Base-by-base conservation (phyloP, 495 filamentous ascomycete species). In the Xylaria acuta region DNA sequence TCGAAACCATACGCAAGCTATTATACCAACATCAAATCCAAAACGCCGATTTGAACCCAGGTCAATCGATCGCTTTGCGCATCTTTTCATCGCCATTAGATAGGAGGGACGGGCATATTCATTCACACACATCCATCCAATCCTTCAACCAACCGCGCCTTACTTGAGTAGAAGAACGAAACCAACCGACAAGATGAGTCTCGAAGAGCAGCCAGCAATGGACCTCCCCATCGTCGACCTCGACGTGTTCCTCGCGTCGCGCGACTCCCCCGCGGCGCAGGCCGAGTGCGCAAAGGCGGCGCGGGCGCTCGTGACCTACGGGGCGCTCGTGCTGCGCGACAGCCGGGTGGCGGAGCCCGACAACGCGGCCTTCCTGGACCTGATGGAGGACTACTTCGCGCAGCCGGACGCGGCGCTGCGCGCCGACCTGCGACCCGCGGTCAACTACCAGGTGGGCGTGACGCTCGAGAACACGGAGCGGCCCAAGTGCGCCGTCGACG, bases 331-430 rank as follows among this genome's bases (percentile, higher is more conserved):
- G 32, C 80, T 87, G 47, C 85, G 85, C 80, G 85, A 86, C 78
- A 84, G 84, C 71, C 84, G 85, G 70, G 85, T 85, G 47, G 80
- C 82, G 16, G 84, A 85, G 74, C 53, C 77, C 7, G 82, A 86
- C 77, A 87, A 87, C 80, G 74, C 76, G 53, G 75, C 77, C 66
- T 87, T 87, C 74, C 81, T 86, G 30, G 85, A 87, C 70, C 77
- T 87, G n/a, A 81, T 87, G 5, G 85, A 87, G 72, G 85, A 87
- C 80, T 87, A 87, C 77, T 87, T 87, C 72, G 84, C 84, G 60
- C 85, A 86, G 77, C 84, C 84, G 58, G 80, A 79, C 12, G 82
- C 66, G 8, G 75, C 77, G 8, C 78, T 86, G 30, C 70, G 71
- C 47, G 71, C 74, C 25, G 85, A 87, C 68, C 84, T 86, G 76